A percentile compares a stretch with the other conserved stretches of the same genome.
Conservation (phyloP, 345 rosid genomes). For the Anastatica hierochuntica region DNA sequence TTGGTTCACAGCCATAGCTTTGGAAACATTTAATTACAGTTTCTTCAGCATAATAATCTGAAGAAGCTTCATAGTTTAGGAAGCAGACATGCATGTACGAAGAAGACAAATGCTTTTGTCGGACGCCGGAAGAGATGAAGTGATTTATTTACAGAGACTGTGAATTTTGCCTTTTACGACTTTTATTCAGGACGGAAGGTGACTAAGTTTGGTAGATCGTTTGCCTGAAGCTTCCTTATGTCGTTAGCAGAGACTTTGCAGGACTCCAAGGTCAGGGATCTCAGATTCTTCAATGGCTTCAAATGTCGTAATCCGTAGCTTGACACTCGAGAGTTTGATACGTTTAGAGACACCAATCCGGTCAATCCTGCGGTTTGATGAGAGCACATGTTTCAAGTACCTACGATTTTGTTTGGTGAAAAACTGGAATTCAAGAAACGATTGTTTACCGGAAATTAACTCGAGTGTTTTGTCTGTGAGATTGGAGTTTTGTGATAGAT, state of each 20-base stretch:
- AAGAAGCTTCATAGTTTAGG: too few relatives aligned
- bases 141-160: conserved; percentile 18
- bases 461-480: conserved; percentile 76
- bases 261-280: conserved; percentile 59
- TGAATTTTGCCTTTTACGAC: too few relatives aligned
- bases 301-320: conserved; percentile 56
- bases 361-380: conserved; percentile 51
- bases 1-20: too few relatives aligned
- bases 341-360: conserved; percentile 58
- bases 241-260: conserved; percentile 71
- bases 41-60: too few relatives aligned
- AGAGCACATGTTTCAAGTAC: conserved; percentile 10
- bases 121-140: conserved; percentile 17
- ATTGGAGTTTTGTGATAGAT: conserved; percentile 78
- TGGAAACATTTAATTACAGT: too few relatives aligned
- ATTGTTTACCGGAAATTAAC: conserved; percentile 82
- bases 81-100: too few relatives aligned
- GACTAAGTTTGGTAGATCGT: conserved; percentile 63
- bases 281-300: conserved; percentile 63
- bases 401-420: too few relatives aligned
- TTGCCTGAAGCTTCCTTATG: conserved; percentile 61
- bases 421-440: too few relatives aligned
- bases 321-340: conserved; percentile 75
- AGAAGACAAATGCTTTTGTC: too few relatives aligned
- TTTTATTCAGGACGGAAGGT: conserved; percentile 69